A percentile compares a stretch with the other conserved stretches of the same genome.
These are phyloP conservation scores for Teratosphaeria epicoccoides DNA, from an alignment of 2,329 filamentous ascomycete species.

Conservation along the genomic window DNA sequence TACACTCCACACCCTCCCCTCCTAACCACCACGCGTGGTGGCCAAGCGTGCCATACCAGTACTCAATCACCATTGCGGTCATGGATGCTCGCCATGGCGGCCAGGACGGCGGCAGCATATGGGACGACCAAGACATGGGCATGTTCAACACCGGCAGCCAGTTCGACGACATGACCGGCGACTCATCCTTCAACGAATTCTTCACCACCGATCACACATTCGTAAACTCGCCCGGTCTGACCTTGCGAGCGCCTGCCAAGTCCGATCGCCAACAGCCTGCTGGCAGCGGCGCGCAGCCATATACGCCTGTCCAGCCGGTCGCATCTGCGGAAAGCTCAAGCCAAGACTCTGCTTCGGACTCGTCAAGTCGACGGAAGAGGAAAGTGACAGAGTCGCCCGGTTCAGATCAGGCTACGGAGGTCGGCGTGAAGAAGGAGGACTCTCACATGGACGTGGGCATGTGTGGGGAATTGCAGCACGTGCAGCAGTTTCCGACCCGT, in stretches of 20 bases:
- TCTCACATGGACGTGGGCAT: constrained; percentile 15
- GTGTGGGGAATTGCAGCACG: constrained; percentile 15
- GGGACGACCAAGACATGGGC: not conserved
- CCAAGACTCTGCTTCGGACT: constrained; percentile 33
- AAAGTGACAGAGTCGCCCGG: constrained; percentile 30
- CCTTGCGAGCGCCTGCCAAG: constrained; percentile 22
- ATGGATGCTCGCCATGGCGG: not conserved
- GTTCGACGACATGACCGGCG: constrained; percentile 18
- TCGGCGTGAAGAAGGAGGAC: constrained; percentile 20
- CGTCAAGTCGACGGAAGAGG: constrained; percentile 30
- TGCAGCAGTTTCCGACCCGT: constrained; percentile 19
- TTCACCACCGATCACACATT: constrained; percentile 18
- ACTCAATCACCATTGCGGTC: not conserved
- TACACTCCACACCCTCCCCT: not conserved
- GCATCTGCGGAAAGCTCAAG: constrained; percentile 31
- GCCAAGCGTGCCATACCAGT: not conserved
- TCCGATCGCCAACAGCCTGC: constrained; percentile 13
- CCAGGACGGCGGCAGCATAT: not conserved
- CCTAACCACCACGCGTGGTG: not conserved
- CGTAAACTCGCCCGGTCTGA: constrained; percentile 16
- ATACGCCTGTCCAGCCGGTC: constrained; percentile 5
- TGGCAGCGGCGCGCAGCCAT: constrained; percentile 8
- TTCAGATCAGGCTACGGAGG: constrained; percentile 18
- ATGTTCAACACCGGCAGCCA: constrained; percentile 11
- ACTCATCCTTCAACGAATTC: constrained; percentile 15